These are phyloP conservation scores for Exophiala oligosperma DNA, from an alignment of 2,329 filamentous ascomycete species.

Conservation along the genomic window DNA sequence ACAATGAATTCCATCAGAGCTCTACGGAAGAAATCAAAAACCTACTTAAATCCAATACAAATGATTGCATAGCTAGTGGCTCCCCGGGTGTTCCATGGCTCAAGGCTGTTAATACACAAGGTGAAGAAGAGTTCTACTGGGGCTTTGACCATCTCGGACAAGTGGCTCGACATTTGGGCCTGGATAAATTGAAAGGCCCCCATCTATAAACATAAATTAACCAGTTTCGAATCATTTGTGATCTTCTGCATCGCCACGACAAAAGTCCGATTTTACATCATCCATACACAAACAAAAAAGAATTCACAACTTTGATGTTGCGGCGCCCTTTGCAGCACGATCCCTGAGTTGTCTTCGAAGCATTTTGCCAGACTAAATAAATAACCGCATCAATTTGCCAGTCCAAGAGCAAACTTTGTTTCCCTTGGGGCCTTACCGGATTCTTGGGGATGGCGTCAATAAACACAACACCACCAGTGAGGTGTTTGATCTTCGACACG, in stretches of 20 bases:
- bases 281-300: too few relatives aligned
- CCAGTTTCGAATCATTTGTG: neutral
- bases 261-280: too few relatives aligned
- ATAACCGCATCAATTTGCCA: neutral
- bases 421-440: conserved; percentile 9
- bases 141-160: conserved; percentile 62
- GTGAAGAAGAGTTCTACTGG: conserved; percentile 57
- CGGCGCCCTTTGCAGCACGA: conserved; percentile 10
- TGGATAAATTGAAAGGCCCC: conserved; percentile 40
- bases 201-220: conserved; percentile 16
- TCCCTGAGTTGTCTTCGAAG: conserved; percentile 34
- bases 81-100: conserved; percentile 64
- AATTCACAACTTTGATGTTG: conserved; percentile 9
- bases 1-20: conserved; percentile 27
- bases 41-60: conserved; percentile 50
- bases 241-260: neutral
- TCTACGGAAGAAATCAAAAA: conserved; percentile 39
- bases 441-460: conserved; percentile 50
- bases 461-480: conserved; percentile 48
- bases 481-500: conserved; percentile 47
- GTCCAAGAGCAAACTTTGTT: too few relatives aligned
- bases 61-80: conserved; percentile 52
- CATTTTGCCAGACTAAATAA: conserved; percentile 46
- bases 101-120: conserved; percentile 54
- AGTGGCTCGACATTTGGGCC: conserved; percentile 52